These are phyloP conservation scores for Emergomyces africanus DNA, from an alignment of 2,329 filamentous ascomycete species.

Conservation along the genomic window DNA sequence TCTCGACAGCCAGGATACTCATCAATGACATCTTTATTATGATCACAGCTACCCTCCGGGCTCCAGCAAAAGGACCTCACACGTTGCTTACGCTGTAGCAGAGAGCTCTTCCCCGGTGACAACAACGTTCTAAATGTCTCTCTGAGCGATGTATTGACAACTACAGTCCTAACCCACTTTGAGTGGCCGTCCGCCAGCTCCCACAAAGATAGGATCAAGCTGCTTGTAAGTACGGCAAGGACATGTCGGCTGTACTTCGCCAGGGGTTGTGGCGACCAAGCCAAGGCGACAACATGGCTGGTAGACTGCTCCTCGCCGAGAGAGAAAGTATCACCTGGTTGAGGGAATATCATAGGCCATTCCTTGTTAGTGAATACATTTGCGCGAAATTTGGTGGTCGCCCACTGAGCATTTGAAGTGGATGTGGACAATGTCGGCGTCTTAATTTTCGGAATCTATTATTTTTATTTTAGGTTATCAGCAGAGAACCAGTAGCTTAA, in stretches of 20 bases:
- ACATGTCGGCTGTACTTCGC: constrained; percentile 41
- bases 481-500: not conserved
- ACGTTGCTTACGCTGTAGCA: constrained; percentile 18
- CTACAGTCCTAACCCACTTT: constrained; percentile 39
- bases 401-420: constrained; percentile 19
- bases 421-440: not conserved
- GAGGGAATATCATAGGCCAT: constrained; percentile 34
- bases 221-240: constrained; percentile 44
- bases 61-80: constrained; percentile 34
- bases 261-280: constrained; percentile 46
- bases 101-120: constrained; percentile 11
- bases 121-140: constrained; percentile 23
- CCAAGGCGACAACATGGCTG: constrained; percentile 36
- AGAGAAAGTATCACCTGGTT: constrained; percentile 37
- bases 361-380: constrained; percentile 42
- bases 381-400: constrained; percentile 31
- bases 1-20: constrained; percentile 18
- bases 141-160: constrained; percentile 40
- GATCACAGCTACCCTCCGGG: constrained; percentile 1
- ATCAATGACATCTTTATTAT: not conserved
- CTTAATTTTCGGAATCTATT: constrained; percentile 23
- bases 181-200: constrained; percentile 34
- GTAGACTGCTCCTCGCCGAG: constrained; percentile 47
- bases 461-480: constrained; percentile 5
- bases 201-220: constrained; percentile 45